These are phyloP conservation scores for Chalaropsis thielavioides DNA, from an alignment of 2,329 filamentous ascomycete genomes.

Conservation along the genomic window DNA sequence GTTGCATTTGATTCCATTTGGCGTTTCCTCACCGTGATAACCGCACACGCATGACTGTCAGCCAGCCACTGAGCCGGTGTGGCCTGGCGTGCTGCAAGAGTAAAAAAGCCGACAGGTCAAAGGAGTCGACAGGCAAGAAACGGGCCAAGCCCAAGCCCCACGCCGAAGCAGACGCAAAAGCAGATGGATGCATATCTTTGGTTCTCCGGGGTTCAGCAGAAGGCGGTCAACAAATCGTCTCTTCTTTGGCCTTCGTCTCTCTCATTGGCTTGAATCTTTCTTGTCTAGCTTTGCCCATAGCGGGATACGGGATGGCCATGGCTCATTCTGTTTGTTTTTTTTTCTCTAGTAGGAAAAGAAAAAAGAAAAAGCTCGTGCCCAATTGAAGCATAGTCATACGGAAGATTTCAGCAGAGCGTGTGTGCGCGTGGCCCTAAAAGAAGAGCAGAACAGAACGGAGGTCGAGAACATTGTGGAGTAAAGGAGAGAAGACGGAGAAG, in stretches of 20 bases:
- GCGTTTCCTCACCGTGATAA: neutral
- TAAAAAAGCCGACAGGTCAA: too few species aligned
- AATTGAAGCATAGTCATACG: neutral
- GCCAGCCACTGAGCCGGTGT: too few species aligned
- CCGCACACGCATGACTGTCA: neutral
- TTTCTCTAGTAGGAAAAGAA: neutral
- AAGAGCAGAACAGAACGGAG: neutral
- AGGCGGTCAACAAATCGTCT: neutral
- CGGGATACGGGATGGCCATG: slow-evolving; percentile 2
- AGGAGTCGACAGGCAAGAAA: too few species aligned
- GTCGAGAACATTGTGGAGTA: neutral
- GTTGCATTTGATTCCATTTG: neutral
- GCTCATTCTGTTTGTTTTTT: neutral
- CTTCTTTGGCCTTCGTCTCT: neutral
- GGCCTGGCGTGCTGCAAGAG: too few species aligned
- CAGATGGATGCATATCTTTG: neutral
- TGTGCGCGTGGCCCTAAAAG: neutral
- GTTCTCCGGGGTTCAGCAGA: neutral
- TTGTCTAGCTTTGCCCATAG: neutral
- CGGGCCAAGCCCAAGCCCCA: too few species aligned
- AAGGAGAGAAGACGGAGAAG: neutral
- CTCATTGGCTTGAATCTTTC: neutral
- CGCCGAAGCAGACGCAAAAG: neutral
- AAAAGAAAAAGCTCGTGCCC: neutral
- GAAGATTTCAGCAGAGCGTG: neutral